These are phyloP conservation scores for Gentiana straminea DNA, from an alignment of 257 asterid species.

Conservation along the genomic window DNA sequence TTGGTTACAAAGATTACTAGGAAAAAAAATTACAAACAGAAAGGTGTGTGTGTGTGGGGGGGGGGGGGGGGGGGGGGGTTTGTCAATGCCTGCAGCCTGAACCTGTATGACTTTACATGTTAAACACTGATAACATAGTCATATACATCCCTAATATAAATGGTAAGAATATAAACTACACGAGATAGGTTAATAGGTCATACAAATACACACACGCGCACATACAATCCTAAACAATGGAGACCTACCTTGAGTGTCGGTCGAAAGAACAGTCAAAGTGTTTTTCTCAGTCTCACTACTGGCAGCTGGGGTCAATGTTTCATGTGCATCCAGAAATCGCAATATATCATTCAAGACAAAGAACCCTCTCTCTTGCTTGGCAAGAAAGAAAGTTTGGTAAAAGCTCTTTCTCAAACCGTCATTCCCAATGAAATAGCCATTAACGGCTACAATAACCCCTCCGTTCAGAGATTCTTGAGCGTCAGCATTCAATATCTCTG, in stretches of 20 bases:
- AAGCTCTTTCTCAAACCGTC: constrained; percentile 25
- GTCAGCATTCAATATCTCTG: constrained; percentile 21
- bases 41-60: too few relatives aligned
- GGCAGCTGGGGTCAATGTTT: constrained; percentile 1
- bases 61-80: too few relatives aligned
- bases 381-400: constrained; percentile 53
- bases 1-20: background rate
- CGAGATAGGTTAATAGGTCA: too few relatives aligned
- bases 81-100: too few relatives aligned
- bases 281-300: constrained; percentile 2
- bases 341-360: constrained; percentile 57
- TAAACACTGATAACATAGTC: background rate
- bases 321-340: constrained; percentile 13
- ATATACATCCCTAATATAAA: too few relatives aligned
- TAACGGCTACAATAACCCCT: constrained; percentile 39
- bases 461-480: constrained; percentile 37
- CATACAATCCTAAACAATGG: background rate
- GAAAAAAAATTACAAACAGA: too few relatives aligned
- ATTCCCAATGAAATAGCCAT: constrained; percentile 25
- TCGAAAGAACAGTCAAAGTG: constrained; percentile 6
- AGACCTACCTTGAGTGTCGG: constrained; percentile 16
- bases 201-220: too few relatives aligned
- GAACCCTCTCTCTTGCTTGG: constrained; percentile 38
- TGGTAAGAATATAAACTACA: background rate
- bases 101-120: too few relatives aligned